Base-by-base conservation (phyloP, 208 protist genomes). In the Leishmania major region DNA sequence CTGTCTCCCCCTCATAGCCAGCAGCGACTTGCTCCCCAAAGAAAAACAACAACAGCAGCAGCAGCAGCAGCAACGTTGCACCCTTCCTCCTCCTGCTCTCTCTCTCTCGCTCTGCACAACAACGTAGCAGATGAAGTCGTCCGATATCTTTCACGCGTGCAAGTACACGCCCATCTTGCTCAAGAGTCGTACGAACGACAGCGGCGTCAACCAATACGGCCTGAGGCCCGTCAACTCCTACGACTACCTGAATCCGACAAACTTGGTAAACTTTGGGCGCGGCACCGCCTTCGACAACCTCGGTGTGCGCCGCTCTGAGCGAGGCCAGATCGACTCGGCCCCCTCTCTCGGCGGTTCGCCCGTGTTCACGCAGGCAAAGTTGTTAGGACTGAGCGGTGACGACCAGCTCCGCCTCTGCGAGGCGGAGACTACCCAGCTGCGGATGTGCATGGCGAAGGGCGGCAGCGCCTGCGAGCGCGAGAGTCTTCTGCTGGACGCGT, bases 201-300 rank as follows among this genome's bases (percentile, higher is more conserved):
- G 91, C 79, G 94, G 94, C 28, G 94, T 97, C 53, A 97, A 96
- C 75, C 94, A 97, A 76, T 97, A 97, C 86, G 95, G 95, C 47
- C 86, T 97, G 37, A 93, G 93, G 79, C 95, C 95, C 0, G 78
- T 81, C 31, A 95, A 89, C 86, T 84, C 92, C 7, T 96, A 96
- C 75, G 95, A 97, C 84, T 97, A 91, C 81, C 67, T 96, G 25
- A 96, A 96, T 78, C 95, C 95, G 5, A 96, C 95, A n/a, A 96
- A 96, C 80, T 84, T 97, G 35, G 86, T 97, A 55, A 97, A 97
- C 91, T 97, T 93, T 82, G 95, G 95, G 15, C 92, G 93, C 31
- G 95, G 95, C 75, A 97, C 95, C 40, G 84, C 85, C 43, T 96
- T 96, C 80, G 95, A 97, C 87, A 97, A 91, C 81, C 87, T 97